Percentiles rank a stretch among this genome's conserved stretches.
phyloP scores from a whole-genome alignment of 78 protist genomes.

The Blattamonas nauphoetae region DNA sequence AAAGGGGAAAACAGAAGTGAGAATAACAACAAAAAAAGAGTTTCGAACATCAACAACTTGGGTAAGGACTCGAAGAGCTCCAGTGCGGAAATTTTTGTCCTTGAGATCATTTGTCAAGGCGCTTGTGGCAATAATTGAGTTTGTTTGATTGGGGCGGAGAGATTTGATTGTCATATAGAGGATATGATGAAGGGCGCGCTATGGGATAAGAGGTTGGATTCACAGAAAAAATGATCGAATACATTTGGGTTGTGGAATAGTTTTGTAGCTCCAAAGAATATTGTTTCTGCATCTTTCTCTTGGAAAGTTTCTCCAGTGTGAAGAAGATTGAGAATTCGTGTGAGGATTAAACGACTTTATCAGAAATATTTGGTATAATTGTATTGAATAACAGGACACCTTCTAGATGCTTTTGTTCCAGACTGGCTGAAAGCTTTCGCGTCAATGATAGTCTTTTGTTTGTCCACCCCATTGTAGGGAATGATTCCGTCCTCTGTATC shows the following conservation, averaged over 20 bases:
- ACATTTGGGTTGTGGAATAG: background rate
- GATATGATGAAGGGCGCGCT: background rate
- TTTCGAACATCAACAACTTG: conserved; percentile 6
- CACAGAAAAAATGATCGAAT: background rate
- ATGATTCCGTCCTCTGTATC: background rate
- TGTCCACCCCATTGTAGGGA: background rate
- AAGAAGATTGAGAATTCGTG: background rate
- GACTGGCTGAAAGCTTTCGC: background rate
- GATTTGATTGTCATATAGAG: background rate
- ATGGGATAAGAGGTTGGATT: background rate
- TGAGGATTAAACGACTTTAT: background rate
- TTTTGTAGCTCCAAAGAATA: background rate
- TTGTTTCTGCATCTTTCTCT: background rate
- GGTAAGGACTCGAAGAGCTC: background rate
- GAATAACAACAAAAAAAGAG: background rate
- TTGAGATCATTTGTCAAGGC: background rate
- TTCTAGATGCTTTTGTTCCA: background rate
- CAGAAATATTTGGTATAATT: background rate
- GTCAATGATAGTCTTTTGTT: background rate
- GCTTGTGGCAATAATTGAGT: background rate
- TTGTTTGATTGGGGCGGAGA: background rate
- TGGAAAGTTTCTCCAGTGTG: background rate
- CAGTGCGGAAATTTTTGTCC: background rate
- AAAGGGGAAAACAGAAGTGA: background rate
- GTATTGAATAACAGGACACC: background rate